These are phyloP conservation scores for Puccinia triticina DNA, from an alignment of 1,284 basidiomycete genomes.

Conservation along the genomic window DNA sequence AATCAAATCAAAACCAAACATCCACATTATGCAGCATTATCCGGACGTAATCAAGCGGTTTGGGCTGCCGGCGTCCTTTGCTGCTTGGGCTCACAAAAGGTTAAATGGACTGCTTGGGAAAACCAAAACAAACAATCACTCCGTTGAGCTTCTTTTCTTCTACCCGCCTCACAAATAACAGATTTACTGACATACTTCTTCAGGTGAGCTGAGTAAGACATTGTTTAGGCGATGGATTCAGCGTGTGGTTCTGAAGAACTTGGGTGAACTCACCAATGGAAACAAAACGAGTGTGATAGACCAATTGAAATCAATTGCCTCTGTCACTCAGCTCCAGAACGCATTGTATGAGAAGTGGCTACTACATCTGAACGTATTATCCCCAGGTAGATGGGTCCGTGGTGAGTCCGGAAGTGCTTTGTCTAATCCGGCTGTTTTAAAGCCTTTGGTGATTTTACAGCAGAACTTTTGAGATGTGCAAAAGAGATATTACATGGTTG, in stretches of 20 bases:
- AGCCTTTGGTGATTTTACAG: not conserved
- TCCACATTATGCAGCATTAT: slow-evolving; percentile 17
- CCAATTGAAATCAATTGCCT: not conserved
- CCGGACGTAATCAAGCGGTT: slow-evolving; percentile 9
- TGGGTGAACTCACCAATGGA: not conserved
- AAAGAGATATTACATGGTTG: not conserved
- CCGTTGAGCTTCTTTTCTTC: not conserved
- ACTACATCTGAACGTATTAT: not conserved
- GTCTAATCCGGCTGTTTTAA: not conserved
- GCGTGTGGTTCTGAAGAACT: not conserved
- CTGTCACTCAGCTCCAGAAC: not conserved
- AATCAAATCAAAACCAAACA: slow-evolving; percentile 13
- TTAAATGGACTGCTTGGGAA: slow-evolving; percentile 27
- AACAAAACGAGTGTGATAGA: not conserved
- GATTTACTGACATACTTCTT: not conserved
- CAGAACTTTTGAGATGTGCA: not conserved
- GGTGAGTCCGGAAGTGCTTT: not conserved
- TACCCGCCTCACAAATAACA: too few relatives aligned
- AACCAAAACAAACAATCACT: slow-evolving; percentile 11
- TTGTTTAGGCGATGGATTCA: slow-evolving; percentile 17
- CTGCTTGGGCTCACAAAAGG: slow-evolving; percentile 13
- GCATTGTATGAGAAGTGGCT: not conserved
- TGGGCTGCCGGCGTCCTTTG: slow-evolving; percentile 26
- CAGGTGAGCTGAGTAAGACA: slow-evolving; percentile 12
- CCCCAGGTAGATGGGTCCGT: not conserved